These are phyloP conservation scores for Wickerhamiella hasegawae DNA, from an alignment of 805 yeast species.

Conservation along the genomic window DNA sequence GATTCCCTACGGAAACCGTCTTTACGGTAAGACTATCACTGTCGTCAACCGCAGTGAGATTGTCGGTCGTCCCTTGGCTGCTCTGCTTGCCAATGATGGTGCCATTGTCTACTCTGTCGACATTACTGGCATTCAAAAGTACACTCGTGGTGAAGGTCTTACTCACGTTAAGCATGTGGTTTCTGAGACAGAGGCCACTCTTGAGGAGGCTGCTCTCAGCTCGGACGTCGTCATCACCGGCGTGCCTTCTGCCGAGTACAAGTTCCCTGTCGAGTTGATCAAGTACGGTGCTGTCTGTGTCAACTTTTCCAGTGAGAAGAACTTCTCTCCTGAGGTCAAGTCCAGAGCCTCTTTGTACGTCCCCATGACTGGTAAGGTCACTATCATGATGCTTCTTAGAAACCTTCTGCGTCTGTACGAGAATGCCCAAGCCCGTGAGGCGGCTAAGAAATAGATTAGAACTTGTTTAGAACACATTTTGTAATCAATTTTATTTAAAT, in stretches of 20 bases:
- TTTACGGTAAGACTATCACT: slow-evolving; percentile 83
- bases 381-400: slow-evolving; percentile 85
- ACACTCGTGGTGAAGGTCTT: slow-evolving; percentile 87
- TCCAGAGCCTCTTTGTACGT: slow-evolving; percentile 80
- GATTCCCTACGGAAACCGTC: slow-evolving; percentile 74
- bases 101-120: slow-evolving; percentile 92
- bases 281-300: slow-evolving; percentile 81
- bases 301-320: slow-evolving; percentile 79
- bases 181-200: slow-evolving; percentile 32
- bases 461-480: too few relatives aligned
- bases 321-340: slow-evolving; percentile 67
- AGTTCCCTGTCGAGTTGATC: slow-evolving; percentile 68
- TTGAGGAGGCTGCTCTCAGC: slow-evolving; percentile 48
- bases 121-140: slow-evolving; percentile 70
- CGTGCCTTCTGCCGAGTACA: slow-evolving; percentile 71
- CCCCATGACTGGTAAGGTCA: slow-evolving; percentile 92
- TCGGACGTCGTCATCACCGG: slow-evolving; percentile 95
- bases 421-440: slow-evolving; percentile 29
- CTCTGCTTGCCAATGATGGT: slow-evolving; percentile 90
- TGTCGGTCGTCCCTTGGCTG: slow-evolving; percentile 95
- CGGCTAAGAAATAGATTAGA: not conserved
- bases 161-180: slow-evolving; percentile 72
- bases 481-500: too few relatives aligned
- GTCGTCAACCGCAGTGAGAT: slow-evolving; percentile 90
- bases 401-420: slow-evolving; percentile 70